Base-by-base conservation (phyloP, 2,329 filamentous ascomycete genomes). In the Rhexocercosporidium sp. region DNA sequence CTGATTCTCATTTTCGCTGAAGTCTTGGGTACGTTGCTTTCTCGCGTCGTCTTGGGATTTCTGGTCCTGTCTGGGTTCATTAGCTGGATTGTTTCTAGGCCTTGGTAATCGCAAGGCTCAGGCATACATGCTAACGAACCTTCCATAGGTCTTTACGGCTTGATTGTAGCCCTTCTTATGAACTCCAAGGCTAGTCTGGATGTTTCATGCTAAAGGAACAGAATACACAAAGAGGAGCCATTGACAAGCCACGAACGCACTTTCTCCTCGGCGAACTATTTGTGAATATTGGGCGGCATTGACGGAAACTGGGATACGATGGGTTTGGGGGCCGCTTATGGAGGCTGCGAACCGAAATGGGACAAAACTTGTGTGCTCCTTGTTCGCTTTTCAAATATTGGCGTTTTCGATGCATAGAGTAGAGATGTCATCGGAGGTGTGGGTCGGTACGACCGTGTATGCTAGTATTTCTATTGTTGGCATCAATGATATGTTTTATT, bases 141-240 rank as follows among this genome's bases (percentile, higher is more conserved):
- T 25, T 12, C 53, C 1, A 29, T 70, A 96, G 93, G 95, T 96
- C 93, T 99, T 67, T 99, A 99, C 85, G 96, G 96, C 81, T 88
- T 99, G 78, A 99, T 99, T 81, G 96, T 99, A 75, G 96, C 96
- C 72, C 92, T 99, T 79, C 90, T 99, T 79, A 99, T 99, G 96
- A 99, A 98, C 92, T 97, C 96, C 68, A 96, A 96, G 86, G 92
- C 91, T 46, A 82, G 82, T 68, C 82, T 88, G 75, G 87, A 90
- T 76, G 86, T 85, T 75, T 79, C 74, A 69, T 94, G 91, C 82
- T 88, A 88, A 83, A 69, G 25, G 41, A 44, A 59, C 20, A 12
- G 27, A 9, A 25, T 34, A 37, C 46, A 62, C 44, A 61, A 67
- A 64, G 69, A 70, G 70, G 73, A 74, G 74, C 72, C 62, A 67